Evolutionary conservation across 306 rosid genomes (phyloP).

Genomic region (Calophaca sinica): DNA sequence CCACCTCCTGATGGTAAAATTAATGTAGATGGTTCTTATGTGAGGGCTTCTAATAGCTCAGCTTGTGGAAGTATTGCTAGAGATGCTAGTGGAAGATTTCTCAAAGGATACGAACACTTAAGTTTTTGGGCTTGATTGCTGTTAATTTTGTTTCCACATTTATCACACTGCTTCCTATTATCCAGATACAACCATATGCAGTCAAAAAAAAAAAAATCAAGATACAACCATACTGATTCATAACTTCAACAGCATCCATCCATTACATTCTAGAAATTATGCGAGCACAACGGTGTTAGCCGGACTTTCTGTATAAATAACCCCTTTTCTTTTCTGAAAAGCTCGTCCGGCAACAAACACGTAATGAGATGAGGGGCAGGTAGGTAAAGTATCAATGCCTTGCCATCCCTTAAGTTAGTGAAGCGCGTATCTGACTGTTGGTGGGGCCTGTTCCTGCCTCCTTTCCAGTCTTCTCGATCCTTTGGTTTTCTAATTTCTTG

Average conservation of each 20-base stretch:
- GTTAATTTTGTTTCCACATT: too few species aligned
- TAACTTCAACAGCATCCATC: conserved; percentile 28
- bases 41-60: too few species aligned
- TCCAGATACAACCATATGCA: too few species aligned
- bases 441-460: conserved; percentile 32
- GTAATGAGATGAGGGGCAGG: background rate
- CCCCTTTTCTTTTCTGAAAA: conserved; percentile 10
- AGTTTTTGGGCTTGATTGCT: too few species aligned
- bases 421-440: conserved; percentile 32
- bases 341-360: conserved; percentile 18
- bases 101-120: too few species aligned
- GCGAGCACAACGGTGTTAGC: conserved; percentile 9
- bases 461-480: conserved; percentile 17
- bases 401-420: conserved; percentile 28
- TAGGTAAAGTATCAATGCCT: conserved; percentile 18
- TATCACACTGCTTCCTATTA: too few species aligned
- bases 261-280: conserved; percentile 10
- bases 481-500: background rate
- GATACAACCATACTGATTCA: conserved; percentile 19
- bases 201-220: background rate
- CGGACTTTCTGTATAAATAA: background rate
- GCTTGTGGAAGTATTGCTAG: too few species aligned
- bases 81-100: too few species aligned
- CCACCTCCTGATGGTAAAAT: too few species aligned
- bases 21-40: too few species aligned